Evolutionary conservation across 2,329 filamentous ascomycete genomes (phyloP), one percentile per base, ranked within the genome.

Genomic region (Daldinia eschscholtzii): DNA sequence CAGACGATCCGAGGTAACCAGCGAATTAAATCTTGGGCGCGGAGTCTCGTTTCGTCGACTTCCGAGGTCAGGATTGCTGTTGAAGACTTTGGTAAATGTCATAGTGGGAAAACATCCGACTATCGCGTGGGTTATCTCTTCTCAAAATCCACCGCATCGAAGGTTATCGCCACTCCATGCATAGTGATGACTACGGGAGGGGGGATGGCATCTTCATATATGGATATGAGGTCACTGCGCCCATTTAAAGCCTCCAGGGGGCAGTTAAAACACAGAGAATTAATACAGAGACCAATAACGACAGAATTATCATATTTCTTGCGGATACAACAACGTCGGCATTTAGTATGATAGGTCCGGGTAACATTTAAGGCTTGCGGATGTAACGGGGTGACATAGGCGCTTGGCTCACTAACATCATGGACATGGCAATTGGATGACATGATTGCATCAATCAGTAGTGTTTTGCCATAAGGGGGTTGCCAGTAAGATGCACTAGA

Each of bases 21-120:
- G 81, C 0, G 84, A 84, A 77, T 87, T 85, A 76, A 87, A 87
- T 50, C 76, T 79, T 35, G 85, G 86, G 18, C 85, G 83, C 15
- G 28, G 28, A 61, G 59, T 26, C 3, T 58, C 41, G 30, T 46
- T 67, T 57, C 73, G 67, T 44, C 65, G 70, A 55, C 56, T 66
- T 53, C 62, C 56, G 20, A 62, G 56, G 46, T 76, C 70, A 20
- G 70, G 68, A 57, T 61, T 72, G 39, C 56, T 70, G 44, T 71
- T 72, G 57, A 56, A 55, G 61, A 70, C 7, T 70, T 66, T 74
- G 18, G 50, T 67, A 28, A 71, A 76, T 35, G 72, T 73, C 76
- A 77, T 76, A 64, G 61, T 56, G 65, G 59, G 53, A 71, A 18
- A 23, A n/a, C 41, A 26, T 37, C 50, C n/a, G 35, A 52, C 23